Percentiles rank a stretch among this genome's conserved stretches.
Evolutionary conservation across 2,329 filamentous ascomycete genomes (phyloP).

Genomic region (Ophiocordyceps unilateralis): DNA sequence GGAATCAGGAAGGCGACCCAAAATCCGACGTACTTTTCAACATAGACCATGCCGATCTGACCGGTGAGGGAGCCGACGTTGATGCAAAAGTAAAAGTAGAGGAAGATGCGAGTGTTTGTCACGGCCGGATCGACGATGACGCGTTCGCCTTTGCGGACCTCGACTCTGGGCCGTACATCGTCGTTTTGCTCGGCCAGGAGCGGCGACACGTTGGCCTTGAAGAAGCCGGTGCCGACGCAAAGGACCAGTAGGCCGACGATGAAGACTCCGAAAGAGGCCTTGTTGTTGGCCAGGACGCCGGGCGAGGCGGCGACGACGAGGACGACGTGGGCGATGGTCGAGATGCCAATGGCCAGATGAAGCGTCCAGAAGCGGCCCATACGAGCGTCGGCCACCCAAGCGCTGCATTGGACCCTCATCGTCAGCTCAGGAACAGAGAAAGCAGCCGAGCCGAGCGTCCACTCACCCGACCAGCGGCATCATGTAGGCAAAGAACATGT

Average conservation of each 20-base stretch:
- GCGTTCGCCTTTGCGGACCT: conserved; percentile 40
- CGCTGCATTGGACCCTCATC: too few relatives aligned
- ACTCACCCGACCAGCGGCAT: conserved; percentile 38
- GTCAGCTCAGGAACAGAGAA: too few relatives aligned
- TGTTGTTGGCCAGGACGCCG: conserved; percentile 36
- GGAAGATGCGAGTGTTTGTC: conserved; percentile 51
- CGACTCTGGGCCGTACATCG: conserved; percentile 38
- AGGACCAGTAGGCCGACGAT: conserved; percentile 43
- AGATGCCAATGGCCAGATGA: conserved; percentile 46
- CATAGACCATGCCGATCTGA: conserved; percentile 48
- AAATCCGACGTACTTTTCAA: conserved; percentile 61
- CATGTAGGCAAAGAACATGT: conserved; percentile 44
- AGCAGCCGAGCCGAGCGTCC: too few relatives aligned
- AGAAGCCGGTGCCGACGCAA: conserved; percentile 55
- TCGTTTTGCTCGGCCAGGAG: conserved; percentile 55
- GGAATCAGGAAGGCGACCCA: conserved; percentile 56
- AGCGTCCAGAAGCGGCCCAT: conserved; percentile 60
- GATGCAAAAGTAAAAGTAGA: conserved; percentile 41
- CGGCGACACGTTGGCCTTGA: conserved; percentile 66
- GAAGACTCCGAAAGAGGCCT: conserved; percentile 45
- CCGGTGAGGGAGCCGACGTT: conserved; percentile 44
- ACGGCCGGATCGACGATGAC: conserved; percentile 55
- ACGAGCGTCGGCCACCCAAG: conserved; percentile 48
- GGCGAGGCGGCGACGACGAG: conserved; percentile 50
- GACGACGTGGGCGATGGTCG: conserved; percentile 48